Evolutionary conservation across 768 basidiomycete species (phyloP).

Genomic region (Kwoniella europaea): DNA sequence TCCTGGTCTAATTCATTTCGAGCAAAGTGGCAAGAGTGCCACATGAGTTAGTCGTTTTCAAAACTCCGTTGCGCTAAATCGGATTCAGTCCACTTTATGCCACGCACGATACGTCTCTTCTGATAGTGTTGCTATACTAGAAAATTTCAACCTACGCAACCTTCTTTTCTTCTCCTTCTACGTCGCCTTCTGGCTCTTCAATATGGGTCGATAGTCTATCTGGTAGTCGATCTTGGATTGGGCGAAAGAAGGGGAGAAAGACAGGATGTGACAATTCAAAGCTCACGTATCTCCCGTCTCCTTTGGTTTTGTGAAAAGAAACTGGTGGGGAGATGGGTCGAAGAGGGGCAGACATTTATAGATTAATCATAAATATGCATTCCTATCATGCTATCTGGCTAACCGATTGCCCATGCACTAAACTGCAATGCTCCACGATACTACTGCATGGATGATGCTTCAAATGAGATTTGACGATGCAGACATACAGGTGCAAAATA

Average conservation of each 20-base stretch:
- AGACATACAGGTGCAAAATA: background rate
- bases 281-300: conserved; percentile 55
- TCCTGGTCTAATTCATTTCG: background rate
- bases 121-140: too few relatives aligned
- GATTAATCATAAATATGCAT: background rate
- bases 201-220: background rate
- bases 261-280: conserved; percentile 18
- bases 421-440: too few relatives aligned
- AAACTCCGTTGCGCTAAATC: background rate
- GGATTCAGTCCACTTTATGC: too few relatives aligned
- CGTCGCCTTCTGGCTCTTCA: background rate
- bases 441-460: too few relatives aligned
- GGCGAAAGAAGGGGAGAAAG: conserved; percentile 19
- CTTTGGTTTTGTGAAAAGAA: conserved; percentile 22
- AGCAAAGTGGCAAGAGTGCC: too few relatives aligned
- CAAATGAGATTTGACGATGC: background rate
- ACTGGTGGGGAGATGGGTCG: conserved; percentile 52
- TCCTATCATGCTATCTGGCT: too few relatives aligned
- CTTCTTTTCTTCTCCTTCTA: conserved; percentile 6
- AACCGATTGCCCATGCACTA: too few relatives aligned
- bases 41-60: background rate
- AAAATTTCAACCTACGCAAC: background rate
- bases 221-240: background rate
- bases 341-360: conserved; percentile 47
- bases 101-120: too few relatives aligned